Evolutionary conservation across 23 red algal genomes (phyloP), one percentile per base, ranked within the genome.

Genomic region (Chondrus crispus): DNA sequence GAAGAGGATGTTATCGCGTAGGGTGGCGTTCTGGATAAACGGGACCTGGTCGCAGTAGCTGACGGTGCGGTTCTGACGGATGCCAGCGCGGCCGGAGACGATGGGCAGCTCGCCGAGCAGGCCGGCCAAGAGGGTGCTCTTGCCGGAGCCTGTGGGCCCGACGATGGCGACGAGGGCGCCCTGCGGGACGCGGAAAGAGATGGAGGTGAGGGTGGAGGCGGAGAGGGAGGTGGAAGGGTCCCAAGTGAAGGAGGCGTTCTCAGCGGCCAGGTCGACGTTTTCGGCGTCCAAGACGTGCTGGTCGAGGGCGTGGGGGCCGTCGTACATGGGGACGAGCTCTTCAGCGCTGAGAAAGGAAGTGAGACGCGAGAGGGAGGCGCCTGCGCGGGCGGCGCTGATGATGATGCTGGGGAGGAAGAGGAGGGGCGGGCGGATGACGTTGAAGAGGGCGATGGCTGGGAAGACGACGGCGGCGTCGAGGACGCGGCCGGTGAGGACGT

Each of bases 1-100:
- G 63, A 98, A 98, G 2, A 95, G 48, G 44, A 98, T 92, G 90
- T 98, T 98, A 36, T 95, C 93, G 29, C 96, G 92, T 74, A 98
- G 22, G 19, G 92, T 98, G 24, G 78, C 93, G 62, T 98, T 98
- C 19, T 58, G 80, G 68, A 98, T 95, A 63, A 93, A 98, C 10
- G 96, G 60, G 30, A 85, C 60, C 87, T 98, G 91, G 39, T 72
- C 91, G 50, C 73, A 82, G 91, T 92, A 98, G 19, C 92, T 60
- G 12, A 95, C 68, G 3, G 49, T 91, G 7, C 29, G 29, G 9
- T 33, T 62, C 14, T 50, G 62, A 8, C 66, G 64, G 16, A 51
- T 18, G 69, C 72, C 82, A 50, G 88, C 51, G 11, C 64, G 18
- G 43, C 85, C 81, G 32, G 91, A 62, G 39, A 54, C 38, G n/a